Percentiles rank a stretch among this genome's conserved stretches.
phyloP scores from a whole-genome alignment of 2,329 filamentous ascomycete species.

The Macrophomina phaseolina region DNA sequence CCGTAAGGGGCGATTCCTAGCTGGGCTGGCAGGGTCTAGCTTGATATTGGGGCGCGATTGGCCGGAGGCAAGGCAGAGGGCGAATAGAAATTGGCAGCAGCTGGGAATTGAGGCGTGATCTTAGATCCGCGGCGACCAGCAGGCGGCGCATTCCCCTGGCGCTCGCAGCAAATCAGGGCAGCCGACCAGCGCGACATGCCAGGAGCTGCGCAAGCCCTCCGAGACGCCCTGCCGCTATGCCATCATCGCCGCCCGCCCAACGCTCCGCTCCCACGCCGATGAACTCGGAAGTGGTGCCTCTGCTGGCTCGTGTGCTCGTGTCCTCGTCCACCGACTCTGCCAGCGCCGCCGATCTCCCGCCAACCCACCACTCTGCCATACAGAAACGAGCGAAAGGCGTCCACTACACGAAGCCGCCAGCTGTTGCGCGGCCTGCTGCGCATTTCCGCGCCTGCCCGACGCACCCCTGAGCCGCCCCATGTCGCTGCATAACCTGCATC shows the following conservation, averaged over 20 bases:
- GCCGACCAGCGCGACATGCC: conserved; percentile 9
- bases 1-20: conserved; percentile 17
- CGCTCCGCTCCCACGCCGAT: neutral
- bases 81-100: conserved; percentile 20
- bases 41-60: neutral
- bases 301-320: conserved; percentile 16
- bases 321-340: conserved; percentile 1
- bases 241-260: conserved; percentile 18
- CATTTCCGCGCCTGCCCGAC: conserved; percentile 3
- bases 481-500: conserved; percentile 2
- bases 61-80: conserved; percentile 4
- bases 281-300: neutral
- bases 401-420: neutral
- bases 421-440: neutral
- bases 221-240: conserved; percentile 15
- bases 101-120: conserved; percentile 13
- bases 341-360: conserved; percentile 20
- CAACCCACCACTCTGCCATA: neutral
- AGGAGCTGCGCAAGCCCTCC: conserved; percentile 16
- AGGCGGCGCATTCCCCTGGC: conserved; percentile 18
- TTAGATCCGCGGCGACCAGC: conserved; percentile 20
- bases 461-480: conserved; percentile 18
- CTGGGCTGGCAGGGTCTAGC: conserved; percentile 5
- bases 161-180: conserved; percentile 7
- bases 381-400: neutral